Evolutionary conservation across 2,329 filamentous ascomycete genomes (phyloP).

Genomic region (Aspergillus sp.): DNA sequence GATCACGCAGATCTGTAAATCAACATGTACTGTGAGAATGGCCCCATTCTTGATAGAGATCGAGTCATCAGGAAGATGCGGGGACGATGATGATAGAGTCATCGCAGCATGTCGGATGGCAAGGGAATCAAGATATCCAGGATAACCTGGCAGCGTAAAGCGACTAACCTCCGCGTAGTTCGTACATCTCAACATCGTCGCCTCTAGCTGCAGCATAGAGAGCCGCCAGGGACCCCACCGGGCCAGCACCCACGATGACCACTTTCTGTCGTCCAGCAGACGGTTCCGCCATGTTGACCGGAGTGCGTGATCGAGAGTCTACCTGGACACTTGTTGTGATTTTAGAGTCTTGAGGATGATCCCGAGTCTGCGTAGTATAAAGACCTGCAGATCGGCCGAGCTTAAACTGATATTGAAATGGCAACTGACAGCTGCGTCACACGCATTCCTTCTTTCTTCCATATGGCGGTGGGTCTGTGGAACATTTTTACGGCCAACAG

Average conservation of each 20-base stretch:
- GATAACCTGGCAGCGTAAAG: neutral
- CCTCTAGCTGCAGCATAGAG: conserved; percentile 89
- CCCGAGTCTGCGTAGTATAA: neutral
- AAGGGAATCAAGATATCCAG: neutral
- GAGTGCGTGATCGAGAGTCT: neutral
- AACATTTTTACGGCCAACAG: neutral
- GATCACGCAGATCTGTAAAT: conserved; percentile 76
- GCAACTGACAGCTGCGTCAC: conserved; percentile 1
- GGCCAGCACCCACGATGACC: conserved; percentile 86
- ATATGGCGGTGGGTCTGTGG: neutral
- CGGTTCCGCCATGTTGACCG: conserved; percentile 17
- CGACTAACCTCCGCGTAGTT: conserved; percentile 79
- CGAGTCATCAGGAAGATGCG: neutral
- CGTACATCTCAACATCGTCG: conserved; percentile 89
- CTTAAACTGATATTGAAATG: neutral
- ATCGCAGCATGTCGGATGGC: neutral
- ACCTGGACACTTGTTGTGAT: neutral
- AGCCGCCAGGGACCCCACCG: conserved; percentile 87
- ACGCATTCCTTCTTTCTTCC: neutral
- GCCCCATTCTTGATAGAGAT: neutral
- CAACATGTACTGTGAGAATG: conserved; percentile 13
- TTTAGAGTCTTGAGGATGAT: neutral
- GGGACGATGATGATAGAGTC: neutral
- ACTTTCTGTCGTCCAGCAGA: conserved; percentile 61
- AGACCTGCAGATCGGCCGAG: neutral